Percentiles rank a stretch among this genome's conserved stretches.
These are phyloP conservation scores for Zygosaccharomyces rouxii DNA, from an alignment of 805 yeast genomes.

Conservation along the genomic window DNA sequence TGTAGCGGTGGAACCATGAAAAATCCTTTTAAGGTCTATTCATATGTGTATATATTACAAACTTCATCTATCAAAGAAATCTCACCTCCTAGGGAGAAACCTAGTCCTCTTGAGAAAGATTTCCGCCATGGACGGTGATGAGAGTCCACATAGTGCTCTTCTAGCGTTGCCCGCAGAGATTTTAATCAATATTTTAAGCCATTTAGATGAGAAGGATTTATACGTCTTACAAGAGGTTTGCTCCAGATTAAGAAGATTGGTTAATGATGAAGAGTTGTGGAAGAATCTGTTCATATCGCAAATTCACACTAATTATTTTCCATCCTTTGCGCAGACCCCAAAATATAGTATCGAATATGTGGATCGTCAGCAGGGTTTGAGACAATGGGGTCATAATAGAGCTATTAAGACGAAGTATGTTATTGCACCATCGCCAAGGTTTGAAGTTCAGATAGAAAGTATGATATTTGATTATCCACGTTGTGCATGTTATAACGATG, in stretches of 20 bases:
- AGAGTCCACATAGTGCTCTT: constrained; percentile 2
- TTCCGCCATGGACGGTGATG: not conserved
- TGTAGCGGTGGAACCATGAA: not conserved
- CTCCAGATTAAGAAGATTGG: constrained; percentile 26
- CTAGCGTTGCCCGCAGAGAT: constrained; percentile 37
- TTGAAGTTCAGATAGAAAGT: constrained; percentile 26
- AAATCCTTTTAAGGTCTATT: not conserved
- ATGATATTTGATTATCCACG: constrained; percentile 34
- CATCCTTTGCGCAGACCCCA: constrained; percentile 36
- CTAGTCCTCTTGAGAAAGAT: not conserved
- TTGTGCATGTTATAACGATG: constrained; percentile 35
- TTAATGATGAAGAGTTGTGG: constrained; percentile 42
- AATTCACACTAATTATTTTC: constrained; percentile 33
- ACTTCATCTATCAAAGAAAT: not conserved
- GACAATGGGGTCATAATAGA: constrained; percentile 35
- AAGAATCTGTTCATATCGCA: constrained; percentile 35
- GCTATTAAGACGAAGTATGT: constrained; percentile 34
- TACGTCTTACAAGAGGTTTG: constrained; percentile 33
- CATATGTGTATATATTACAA: not conserved
- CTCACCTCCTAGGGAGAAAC: not conserved
- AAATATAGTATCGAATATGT: constrained; percentile 36
- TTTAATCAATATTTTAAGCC: constrained; percentile 35
- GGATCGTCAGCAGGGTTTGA: constrained; percentile 28
- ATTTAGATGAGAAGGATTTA: constrained; percentile 37
- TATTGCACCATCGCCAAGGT: constrained; percentile 25